Evolutionary conservation across 306 rosid species (phyloP).

Genomic region (Luffa acutangula): DNA sequence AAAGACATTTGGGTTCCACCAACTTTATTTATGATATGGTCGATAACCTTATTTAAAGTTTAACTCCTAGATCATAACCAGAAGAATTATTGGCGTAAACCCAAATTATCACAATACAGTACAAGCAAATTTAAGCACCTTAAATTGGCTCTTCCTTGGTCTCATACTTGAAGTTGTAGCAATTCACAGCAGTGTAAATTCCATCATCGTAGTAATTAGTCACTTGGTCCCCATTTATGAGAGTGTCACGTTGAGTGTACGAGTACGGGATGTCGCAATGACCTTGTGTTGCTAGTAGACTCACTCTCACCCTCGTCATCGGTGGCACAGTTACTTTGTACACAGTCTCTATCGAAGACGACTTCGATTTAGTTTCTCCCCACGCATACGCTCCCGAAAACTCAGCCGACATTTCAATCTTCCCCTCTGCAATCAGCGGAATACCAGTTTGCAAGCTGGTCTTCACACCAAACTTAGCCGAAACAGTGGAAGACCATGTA

Average conservation of each 20-base stretch:
- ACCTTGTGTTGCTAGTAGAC: neutral
- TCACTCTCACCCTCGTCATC: neutral
- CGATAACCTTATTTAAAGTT: neutral
- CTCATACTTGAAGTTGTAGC: neutral
- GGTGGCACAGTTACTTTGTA: neutral
- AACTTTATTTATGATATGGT: neutral
- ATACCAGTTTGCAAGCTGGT: neutral
- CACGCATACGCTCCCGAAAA: neutral
- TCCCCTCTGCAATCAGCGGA: neutral
- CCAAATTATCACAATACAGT: neutral
- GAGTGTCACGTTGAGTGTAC: neutral
- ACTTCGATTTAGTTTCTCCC: neutral
- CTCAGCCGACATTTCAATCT: neutral
- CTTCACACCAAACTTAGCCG: neutral
- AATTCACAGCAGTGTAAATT: neutral
- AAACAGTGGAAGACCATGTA: neutral
- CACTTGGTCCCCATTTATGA: neutral
- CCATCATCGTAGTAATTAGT: neutral
- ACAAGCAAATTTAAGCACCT: neutral
- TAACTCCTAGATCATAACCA: neutral
- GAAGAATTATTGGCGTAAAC: neutral
- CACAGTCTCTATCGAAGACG: neutral
- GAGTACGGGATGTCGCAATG: neutral
- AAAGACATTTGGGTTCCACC: neutral
- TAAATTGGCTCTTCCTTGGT: neutral